Conservation (phyloP, 2,329 filamentous ascomycete genomes). For the Hypomyces rosellus region DNA sequence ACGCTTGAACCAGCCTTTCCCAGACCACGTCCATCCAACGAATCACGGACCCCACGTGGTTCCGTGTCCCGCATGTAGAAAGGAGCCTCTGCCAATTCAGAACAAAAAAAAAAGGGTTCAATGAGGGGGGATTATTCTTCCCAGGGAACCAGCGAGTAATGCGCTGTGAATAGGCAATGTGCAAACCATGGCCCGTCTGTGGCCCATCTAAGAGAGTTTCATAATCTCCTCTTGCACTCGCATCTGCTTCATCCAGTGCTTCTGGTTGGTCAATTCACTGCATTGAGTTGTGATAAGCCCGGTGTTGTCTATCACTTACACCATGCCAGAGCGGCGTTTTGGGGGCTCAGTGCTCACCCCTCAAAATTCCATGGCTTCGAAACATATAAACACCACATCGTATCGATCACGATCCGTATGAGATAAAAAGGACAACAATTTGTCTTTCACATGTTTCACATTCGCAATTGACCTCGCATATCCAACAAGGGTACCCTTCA, state of each 20-base stretch:
- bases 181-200: background rate
- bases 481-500: too few species aligned
- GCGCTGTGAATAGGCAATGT: conserved; percentile 5
- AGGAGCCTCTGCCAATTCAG: too few species aligned
- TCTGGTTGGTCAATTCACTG: background rate
- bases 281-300: too few species aligned
- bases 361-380: background rate
- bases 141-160: conserved; percentile 2
- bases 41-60: background rate
- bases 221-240: background rate
- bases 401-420: too few species aligned
- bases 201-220: background rate
- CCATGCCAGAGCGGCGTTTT: too few species aligned
- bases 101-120: background rate
- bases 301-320: too few species aligned
- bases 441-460: too few species aligned
- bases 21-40: background rate
- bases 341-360: too few species aligned
- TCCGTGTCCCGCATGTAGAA: background rate
- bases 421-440: too few species aligned
- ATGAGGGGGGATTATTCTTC: background rate
- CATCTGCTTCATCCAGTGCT: background rate
- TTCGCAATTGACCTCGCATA: too few species aligned
- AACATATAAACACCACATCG: background rate
- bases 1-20: background rate